These are phyloP conservation scores for Debaryomyces prosopidis DNA, from an alignment of 805 yeast species.

Conservation along the genomic window DNA sequence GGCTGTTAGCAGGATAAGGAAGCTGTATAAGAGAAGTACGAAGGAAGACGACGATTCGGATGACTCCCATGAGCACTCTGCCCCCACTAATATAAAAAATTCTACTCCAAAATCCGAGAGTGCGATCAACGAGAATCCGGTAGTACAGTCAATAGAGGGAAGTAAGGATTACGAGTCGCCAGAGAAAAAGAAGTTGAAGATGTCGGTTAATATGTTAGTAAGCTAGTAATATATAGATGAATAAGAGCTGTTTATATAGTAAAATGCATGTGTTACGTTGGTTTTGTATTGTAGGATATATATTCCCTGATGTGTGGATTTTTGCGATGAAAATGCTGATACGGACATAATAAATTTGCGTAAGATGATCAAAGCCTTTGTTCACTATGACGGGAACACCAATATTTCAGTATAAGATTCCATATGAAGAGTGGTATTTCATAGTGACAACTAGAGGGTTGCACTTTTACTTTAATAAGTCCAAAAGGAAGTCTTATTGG, in stretches of 20 bases:
- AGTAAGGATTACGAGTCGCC: conserved; percentile 23
- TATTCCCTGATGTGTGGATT: neutral
- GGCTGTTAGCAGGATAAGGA: conserved; percentile 44
- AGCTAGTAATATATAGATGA: conserved; percentile 19
- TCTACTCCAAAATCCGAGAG: neutral
- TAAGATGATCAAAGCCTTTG: too few relatives aligned
- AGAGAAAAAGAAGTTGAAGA: conserved; percentile 33
- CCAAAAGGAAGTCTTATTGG: conserved; percentile 27
- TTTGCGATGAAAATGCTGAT: too few relatives aligned
- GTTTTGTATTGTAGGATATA: neutral
- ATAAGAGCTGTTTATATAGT: neutral
- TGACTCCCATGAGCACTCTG: neutral
- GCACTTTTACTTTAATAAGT: conserved; percentile 33
- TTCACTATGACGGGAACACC: conserved; percentile 11
- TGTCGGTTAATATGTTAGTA: conserved; percentile 44
- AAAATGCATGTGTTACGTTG: neutral
- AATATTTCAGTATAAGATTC: conserved; percentile 19
- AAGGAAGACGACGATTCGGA: conserved; percentile 8
- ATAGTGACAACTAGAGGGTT: conserved; percentile 23
- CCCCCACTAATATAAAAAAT: neutral
- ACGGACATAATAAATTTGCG: too few relatives aligned
- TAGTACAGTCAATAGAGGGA: conserved; percentile 3
- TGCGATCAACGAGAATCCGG: conserved; percentile 1
- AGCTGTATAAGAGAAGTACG: conserved; percentile 30
- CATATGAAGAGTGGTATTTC: conserved; percentile 25